Evolutionary conservation across 352 stramenopile species (phyloP), one percentile per base, ranked within the genome.

Genomic region (Globisporangium ultimum): DNA sequence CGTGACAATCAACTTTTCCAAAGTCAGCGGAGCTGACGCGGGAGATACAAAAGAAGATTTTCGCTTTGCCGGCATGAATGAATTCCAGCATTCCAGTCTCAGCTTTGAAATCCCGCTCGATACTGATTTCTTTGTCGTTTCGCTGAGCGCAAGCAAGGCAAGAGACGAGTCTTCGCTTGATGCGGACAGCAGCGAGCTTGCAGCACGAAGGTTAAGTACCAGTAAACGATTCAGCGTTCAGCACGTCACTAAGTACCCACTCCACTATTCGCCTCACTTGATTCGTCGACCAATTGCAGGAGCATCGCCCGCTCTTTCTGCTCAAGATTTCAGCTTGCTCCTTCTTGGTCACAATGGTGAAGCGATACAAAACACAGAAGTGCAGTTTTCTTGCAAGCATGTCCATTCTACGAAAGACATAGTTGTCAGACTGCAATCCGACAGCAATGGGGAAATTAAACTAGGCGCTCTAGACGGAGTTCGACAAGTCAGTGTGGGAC

Each of bases 311-410:
- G 22, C n/a, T 20, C 34, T 14, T 18, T 18, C 17, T 18, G 22
- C 8, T 21, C 64, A 58, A 20, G 67, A 76, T 17, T 84, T 75
- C 48, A 38, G 49, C 22, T 58, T 85, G 12, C 41, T 73, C 15
- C 63, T 79, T 2, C 51, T 81, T 17, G 74, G 77, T 15, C 77
- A 85, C 54, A 87, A 87, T 53, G 74, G 77, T 22, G 74, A 87
- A 58, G 38, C 61, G 11, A 60, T 87, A 18, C 34, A 61, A 5
- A 63, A 65, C n/a, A 62, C 67, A 20, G 40, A 55, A n/a, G 48
- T 71, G 13, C 24, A 53, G 18, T 57, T 80, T 21, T 36, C 10
- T 8, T 56, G 74, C 18, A 60, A 68, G 6, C 72, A 84, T 9
- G 17, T 61, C 1, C 70, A 83, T 22, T 69, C 66, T 38, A 42